Evolutionary conservation across 345 rosid genomes (phyloP).

Genomic region (Theobroma cacao): DNA sequence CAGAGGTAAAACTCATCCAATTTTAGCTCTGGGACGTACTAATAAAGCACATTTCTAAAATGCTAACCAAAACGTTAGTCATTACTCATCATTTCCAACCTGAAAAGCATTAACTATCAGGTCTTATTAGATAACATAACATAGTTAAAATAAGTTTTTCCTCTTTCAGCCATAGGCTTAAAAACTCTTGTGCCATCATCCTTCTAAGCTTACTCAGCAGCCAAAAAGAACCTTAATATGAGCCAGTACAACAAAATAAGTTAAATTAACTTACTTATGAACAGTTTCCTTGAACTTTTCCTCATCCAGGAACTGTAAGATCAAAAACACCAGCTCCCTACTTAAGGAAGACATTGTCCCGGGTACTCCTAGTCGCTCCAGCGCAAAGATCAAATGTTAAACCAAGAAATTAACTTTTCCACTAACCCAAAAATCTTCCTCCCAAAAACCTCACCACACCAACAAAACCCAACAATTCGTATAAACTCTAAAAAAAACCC

Average conservation of each 20-base stretch:
- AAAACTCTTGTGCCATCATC: background rate
- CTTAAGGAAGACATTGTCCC: conserved; percentile 65
- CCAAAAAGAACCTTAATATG: background rate
- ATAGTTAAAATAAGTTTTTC: background rate
- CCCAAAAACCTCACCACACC: background rate
- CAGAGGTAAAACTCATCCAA: background rate
- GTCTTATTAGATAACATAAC: background rate
- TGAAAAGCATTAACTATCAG: background rate
- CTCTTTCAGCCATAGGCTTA: background rate
- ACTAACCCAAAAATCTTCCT: background rate
- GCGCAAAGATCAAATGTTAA: conserved; percentile 27
- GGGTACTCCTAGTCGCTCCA: conserved; percentile 45
- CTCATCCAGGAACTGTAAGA: conserved; percentile 65
- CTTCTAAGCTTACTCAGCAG: background rate
- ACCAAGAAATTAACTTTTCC: conserved; percentile 13
- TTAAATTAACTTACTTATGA: conserved; percentile 46
- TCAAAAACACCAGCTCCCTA: conserved; percentile 65
- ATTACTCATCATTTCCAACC: background rate
- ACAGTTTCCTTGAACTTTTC: conserved; percentile 60
- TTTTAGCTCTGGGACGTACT: background rate
- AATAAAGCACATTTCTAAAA: background rate
- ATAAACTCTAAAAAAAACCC: background rate
- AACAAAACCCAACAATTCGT: background rate
- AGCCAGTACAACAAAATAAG: background rate
- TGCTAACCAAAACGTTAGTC: background rate